phyloP scores from a whole-genome alignment of 805 yeast species.

The Wickerhamiella alocasiicola region DNA sequence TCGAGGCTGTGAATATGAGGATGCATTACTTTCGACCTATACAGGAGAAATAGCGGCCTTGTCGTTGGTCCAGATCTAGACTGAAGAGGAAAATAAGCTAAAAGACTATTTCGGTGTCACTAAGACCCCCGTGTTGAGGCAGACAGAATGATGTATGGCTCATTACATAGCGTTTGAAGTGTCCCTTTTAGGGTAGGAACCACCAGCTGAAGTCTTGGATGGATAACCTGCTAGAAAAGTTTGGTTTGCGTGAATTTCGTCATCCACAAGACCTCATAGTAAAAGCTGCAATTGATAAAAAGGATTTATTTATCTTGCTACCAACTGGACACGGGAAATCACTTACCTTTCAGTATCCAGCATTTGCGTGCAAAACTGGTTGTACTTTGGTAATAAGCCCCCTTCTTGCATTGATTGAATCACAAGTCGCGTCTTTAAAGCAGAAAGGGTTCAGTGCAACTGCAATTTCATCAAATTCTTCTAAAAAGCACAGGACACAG shows the following conservation, averaged over 20 bases:
- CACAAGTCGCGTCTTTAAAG: conserved; percentile 72
- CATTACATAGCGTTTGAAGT: too few species aligned
- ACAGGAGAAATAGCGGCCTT: too few species aligned
- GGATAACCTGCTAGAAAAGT: conserved; percentile 12
- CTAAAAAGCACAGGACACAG: conserved; percentile 45
- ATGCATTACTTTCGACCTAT: too few species aligned
- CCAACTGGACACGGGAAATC: conserved; percentile 99
- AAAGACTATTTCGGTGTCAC: too few species aligned
- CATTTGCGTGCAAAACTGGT: conserved; percentile 55
- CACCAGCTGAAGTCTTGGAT: not conserved
- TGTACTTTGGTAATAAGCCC: conserved; percentile 82
- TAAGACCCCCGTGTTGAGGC: too few species aligned
- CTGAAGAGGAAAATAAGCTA: too few species aligned
- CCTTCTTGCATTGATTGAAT: conserved; percentile 89
- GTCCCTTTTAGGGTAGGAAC: too few species aligned
- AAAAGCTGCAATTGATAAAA: conserved; percentile 32
- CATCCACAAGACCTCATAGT: conserved; percentile 21
- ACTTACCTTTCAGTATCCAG: conserved; percentile 87
- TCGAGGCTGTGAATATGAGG: too few species aligned
- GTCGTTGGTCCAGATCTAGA: too few species aligned
- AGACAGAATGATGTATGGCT: too few species aligned
- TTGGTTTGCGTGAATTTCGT: conserved; percentile 20
- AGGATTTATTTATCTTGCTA: conserved; percentile 86
- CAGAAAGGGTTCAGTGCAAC: conserved; percentile 61
- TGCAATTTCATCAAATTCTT: conserved; percentile 68